phyloP scores from a whole-genome alignment of 192 early-diverging fungal genomes.

The Coemansia sp. region DNA sequence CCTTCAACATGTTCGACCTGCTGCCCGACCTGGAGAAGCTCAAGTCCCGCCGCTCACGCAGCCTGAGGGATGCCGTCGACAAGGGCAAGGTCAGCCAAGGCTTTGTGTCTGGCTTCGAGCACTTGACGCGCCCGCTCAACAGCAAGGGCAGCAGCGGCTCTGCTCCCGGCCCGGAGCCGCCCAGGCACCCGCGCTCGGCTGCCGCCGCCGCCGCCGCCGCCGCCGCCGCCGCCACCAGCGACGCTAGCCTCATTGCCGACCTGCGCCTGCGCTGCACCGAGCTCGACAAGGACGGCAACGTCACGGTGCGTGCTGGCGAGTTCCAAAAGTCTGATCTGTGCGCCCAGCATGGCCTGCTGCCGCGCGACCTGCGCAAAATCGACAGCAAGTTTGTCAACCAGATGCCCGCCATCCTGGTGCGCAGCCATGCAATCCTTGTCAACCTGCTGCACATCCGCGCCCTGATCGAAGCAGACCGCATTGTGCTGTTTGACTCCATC shows the following conservation, averaged over 20 bases:
- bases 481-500: slow-evolving; percentile 74
- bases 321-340: slow-evolving; percentile 79
- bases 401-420: slow-evolving; percentile 78
- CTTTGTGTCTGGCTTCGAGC: slow-evolving; percentile 23
- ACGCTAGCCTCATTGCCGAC: slow-evolving; percentile 18
- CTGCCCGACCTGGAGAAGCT: slow-evolving; percentile 42
- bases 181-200: slow-evolving; percentile 28
- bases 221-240: too few relatives aligned
- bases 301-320: slow-evolving; percentile 70
- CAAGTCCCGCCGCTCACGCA: slow-evolving; percentile 27
- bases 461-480: slow-evolving; percentile 73
- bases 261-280: slow-evolving; percentile 60
- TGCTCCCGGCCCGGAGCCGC: slow-evolving; percentile 29
- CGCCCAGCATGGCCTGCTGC: slow-evolving; percentile 70
- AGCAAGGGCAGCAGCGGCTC: neutral
- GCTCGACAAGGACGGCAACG: slow-evolving; percentile 65
- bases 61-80: slow-evolving; percentile 35
- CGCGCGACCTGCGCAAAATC: slow-evolving; percentile 84
- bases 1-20: slow-evolving; percentile 51
- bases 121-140: slow-evolving; percentile 19
- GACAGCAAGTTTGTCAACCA: slow-evolving; percentile 74
- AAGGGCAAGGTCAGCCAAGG: slow-evolving; percentile 29
- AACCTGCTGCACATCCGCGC: slow-evolving; percentile 81
- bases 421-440: slow-evolving; percentile 75
- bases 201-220: too few relatives aligned